Evolutionary conservation across 192 early-diverging fungal genomes (phyloP).

Genomic region (Coemansia sp.): DNA sequence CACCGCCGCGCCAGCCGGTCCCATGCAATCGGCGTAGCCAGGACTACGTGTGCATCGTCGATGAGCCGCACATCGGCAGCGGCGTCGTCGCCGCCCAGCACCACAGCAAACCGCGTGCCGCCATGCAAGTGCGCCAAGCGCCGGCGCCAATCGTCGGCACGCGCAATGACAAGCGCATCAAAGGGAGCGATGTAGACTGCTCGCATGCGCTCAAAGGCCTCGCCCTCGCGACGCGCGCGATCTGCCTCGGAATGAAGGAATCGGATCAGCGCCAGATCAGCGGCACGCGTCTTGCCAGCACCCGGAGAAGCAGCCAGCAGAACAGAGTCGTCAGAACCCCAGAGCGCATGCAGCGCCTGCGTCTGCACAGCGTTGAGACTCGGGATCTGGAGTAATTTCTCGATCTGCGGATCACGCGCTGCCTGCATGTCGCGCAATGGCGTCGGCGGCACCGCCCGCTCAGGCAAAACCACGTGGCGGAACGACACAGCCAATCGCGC

Average conservation of each 20-base stretch:
- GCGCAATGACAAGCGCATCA: constrained; percentile 74
- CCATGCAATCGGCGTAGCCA: constrained; percentile 90
- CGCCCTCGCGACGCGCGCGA: constrained; percentile 29
- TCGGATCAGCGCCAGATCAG: constrained; percentile 92
- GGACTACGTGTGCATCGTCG: constrained; percentile 88
- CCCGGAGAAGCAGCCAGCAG: constrained; percentile 93
- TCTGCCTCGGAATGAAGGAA: constrained; percentile 62
- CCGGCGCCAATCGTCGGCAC: constrained; percentile 74
- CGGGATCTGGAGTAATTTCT: constrained; percentile 31
- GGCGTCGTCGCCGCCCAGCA: constrained; percentile 79
- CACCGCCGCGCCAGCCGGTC: constrained; percentile 92
- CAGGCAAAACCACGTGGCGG: constrained; percentile 86
- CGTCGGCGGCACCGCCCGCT: constrained; percentile 91
- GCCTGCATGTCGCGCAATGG: constrained; percentile 94
- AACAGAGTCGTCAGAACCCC: constrained; percentile 81
- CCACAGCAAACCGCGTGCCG: constrained; percentile 78
- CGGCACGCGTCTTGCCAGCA: constrained; percentile 91
- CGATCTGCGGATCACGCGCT: constrained; percentile 68
- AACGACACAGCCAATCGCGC: constrained; percentile 91
- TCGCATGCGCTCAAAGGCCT: constrained; percentile 46
- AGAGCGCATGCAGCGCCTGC: constrained; percentile 89
- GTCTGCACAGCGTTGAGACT: constrained; percentile 95
- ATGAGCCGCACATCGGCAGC: constrained; percentile 85
- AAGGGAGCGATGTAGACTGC: constrained; percentile 92
- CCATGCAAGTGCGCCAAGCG: constrained; percentile 82